phyloP scores from a whole-genome alignment of 805 yeast genomes.

The Kuraishia hungarica region DNA sequence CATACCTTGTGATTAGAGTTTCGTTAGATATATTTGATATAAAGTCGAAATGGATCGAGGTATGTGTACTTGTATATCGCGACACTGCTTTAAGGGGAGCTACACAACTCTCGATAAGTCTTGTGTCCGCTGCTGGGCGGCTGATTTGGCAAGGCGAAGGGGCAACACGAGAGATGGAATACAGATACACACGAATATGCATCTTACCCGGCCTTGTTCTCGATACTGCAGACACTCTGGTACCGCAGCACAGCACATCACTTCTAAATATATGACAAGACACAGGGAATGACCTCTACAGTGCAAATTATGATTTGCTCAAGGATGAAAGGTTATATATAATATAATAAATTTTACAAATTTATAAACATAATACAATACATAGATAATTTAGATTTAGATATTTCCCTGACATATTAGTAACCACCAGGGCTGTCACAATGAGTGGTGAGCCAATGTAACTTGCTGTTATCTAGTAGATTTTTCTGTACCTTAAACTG shows the following conservation, averaged over 20 bases:
- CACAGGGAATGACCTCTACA: no score
- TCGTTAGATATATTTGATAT: not conserved
- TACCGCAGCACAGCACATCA: no score
- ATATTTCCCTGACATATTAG: no score
- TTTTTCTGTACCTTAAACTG: not conserved
- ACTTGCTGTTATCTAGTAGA: not conserved
- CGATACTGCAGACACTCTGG: not conserved
- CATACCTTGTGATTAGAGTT: not conserved
- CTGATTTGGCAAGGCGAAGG: not conserved
- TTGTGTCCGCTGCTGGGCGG: not conserved
- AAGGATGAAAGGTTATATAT: no score
- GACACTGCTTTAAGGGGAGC: not conserved
- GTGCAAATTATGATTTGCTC: no score
- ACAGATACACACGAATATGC: not conserved
- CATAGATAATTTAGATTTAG: no score
- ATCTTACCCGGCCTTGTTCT: not conserved
- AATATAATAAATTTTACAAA: no score
- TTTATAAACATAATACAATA: no score
- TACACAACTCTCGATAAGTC: not conserved
- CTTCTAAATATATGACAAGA: not conserved
- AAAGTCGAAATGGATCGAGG: not conserved
- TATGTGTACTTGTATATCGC: not conserved
- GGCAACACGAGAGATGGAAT: slow-evolving; percentile 2
- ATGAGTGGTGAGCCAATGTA: no score
- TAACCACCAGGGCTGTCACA: no score